phyloP scores from a whole-genome alignment of 2,329 filamentous ascomycete genomes.

The Ilyonectria sp. region DNA sequence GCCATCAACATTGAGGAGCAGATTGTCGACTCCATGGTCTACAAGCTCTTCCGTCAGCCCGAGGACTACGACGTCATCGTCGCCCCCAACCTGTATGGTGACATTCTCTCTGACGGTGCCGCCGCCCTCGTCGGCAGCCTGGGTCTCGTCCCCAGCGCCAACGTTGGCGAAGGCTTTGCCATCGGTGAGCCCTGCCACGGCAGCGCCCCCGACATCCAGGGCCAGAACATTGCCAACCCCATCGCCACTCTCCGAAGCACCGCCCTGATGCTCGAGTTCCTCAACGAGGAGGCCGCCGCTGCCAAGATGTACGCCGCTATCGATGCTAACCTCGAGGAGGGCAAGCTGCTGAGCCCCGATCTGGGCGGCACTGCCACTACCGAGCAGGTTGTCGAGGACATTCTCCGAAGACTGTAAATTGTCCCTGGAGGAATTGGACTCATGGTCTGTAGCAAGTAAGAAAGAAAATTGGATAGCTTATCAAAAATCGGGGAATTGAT shows the following conservation, averaged over 20 bases:
- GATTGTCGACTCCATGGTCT: slow-evolving; percentile 99
- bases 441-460: background rate
- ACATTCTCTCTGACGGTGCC: slow-evolving; percentile 95
- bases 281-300: slow-evolving; percentile 88
- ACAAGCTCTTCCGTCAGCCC: slow-evolving; percentile 98
- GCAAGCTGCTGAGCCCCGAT: slow-evolving; percentile 87
- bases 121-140: slow-evolving; percentile 93
- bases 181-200: slow-evolving; percentile 99
- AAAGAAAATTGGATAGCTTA: background rate
- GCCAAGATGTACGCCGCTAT: slow-evolving; percentile 93
- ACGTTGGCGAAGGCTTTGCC: slow-evolving; percentile 93
- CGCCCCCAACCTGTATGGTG: slow-evolving; percentile 96
- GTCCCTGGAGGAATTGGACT: slow-evolving; percentile 15
- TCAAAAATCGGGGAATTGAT: slow-evolving; percentile 17
- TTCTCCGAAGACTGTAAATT: slow-evolving; percentile 82
- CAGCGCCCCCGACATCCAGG: slow-evolving; percentile 95
- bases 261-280: slow-evolving; percentile 96
- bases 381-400: slow-evolving; percentile 88
- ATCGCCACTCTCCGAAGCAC: slow-evolving; percentile 94
- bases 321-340: slow-evolving; percentile 90
- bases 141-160: slow-evolving; percentile 93
- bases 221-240: slow-evolving; percentile 92
- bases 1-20: slow-evolving; percentile 88
- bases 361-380: slow-evolving; percentile 91
- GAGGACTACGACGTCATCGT: slow-evolving; percentile 98